Evolutionary conservation across 2,329 filamentous ascomycete species (phyloP), one percentile per base, ranked within the genome.

Genomic region (Cytospora chrysosperma): DNA sequence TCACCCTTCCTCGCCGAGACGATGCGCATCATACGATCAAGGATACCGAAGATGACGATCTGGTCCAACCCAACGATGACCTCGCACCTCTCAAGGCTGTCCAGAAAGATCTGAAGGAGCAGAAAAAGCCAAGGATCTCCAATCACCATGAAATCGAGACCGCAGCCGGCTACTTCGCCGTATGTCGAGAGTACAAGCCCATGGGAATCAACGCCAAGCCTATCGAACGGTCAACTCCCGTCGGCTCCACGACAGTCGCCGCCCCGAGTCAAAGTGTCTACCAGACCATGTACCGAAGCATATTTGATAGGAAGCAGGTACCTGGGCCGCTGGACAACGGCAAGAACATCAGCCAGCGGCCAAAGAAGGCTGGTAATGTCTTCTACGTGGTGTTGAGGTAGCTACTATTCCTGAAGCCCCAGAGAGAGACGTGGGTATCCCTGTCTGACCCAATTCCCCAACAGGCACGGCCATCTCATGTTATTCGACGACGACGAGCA

Each of bases 401-500:
- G 67, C 81, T 75, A 13, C n/a, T n/a, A n/a, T n/a, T 7, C 12
- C 24, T n/a, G 34, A 47, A 28, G 7, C 30, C 7, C 13, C 28
- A 32, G 28, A 30, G 28, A 21, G 17, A 26, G 34, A 9, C 6
- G 32, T 53, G 28, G 43, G 24, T 12, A 47, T 49, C 28, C 27
- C 32, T 30, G 56, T 8, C 24, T 56, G 30, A 62, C 59, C 61
- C 68, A 65, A 69, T 60, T n/a, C 49, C 2, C 17, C 21, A 51
- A 56, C 65, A 93, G 93, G 73, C 93, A 97, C 76, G 93, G 94
- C 43, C 93, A 98, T 74, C 79, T 99, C 57, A 97, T 99, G 92
- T 86, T 99, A 12, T 99, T 97, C 75, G 95, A 99, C 74, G 93
- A 98, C 72, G 88, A 92, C 59, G 92, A 96, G 69, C 93, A 98